Percentiles rank a stretch among this genome's conserved stretches.
Conservation (phyloP, 495 filamentous ascomycete genomes). For the Beverwykella pulmonaria region DNA sequence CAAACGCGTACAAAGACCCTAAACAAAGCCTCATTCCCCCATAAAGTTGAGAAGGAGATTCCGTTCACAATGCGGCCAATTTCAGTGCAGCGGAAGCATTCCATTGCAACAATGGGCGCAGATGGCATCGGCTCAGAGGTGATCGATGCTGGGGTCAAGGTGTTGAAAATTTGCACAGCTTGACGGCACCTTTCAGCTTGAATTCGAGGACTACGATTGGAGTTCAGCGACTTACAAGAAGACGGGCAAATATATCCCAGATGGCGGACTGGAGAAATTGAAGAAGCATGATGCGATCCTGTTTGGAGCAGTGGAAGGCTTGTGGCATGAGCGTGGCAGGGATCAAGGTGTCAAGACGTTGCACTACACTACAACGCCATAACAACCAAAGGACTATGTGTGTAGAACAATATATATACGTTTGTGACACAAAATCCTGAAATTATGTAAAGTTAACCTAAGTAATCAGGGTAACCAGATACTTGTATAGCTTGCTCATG, state of each 20-base stretch:
- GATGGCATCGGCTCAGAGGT: conserved; percentile 49
- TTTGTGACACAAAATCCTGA: too few species aligned
- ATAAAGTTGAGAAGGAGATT: too few species aligned
- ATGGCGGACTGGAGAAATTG: conserved; percentile 42
- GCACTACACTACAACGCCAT: too few species aligned
- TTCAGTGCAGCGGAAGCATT: conserved; percentile 36
- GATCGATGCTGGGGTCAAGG: conserved; percentile 43
- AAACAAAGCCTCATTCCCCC: too few species aligned
- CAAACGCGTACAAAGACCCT: too few species aligned
- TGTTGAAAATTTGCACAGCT: conserved; percentile 40
- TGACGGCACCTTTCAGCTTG: conserved; percentile 41
- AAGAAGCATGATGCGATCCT: conserved; percentile 46
- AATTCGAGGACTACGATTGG: conserved; percentile 45
- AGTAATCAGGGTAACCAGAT: too few species aligned
- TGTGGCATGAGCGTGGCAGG: too few species aligned
- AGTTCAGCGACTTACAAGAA: conserved; percentile 42
- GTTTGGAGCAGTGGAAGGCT: conserved; percentile 48
- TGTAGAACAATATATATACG: too few species aligned
- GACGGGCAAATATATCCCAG: conserved; percentile 45
- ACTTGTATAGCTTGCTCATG: too few species aligned
- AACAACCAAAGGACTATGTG: too few species aligned
- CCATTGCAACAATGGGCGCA: conserved; percentile 45
- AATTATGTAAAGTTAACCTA: too few species aligned
- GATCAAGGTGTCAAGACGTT: too few species aligned
- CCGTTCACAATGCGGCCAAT: conserved; percentile 19